Evolutionary conservation across 495 filamentous ascomycete species (phyloP), one percentile per base, ranked within the genome.

Genomic region (Penicillium flavigenum): DNA sequence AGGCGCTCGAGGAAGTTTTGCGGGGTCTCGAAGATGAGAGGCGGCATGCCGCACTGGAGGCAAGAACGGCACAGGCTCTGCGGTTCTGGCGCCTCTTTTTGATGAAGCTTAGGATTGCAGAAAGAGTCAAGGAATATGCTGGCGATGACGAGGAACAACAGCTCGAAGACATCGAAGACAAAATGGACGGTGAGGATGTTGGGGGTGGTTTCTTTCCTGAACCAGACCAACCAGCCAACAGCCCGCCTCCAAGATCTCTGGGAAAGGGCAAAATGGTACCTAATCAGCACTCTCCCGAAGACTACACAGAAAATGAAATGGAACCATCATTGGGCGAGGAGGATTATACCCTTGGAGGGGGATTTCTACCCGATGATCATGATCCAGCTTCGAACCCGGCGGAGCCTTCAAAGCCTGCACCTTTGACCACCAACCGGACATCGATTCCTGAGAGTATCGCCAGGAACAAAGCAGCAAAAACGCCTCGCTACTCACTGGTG

Each of bases 51-150:
- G 83, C 86, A 55, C 71, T 81, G 38, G 81, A 86, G 51, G 73
- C 72, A 51, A 81, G 80, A 64, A 77, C 74, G 29, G 69, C 72
- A 6, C 78, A 81, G 63, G 83, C 83, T 20, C 72, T 96, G 63
- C 79, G 79, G 56, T 67, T 87, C 66, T 98, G 94, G 94, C 86
- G 83, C 58, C 72, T 84, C 22, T 88, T 96, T 26, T 71, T 96
- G 66, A 77, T 87, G 53, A 89, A 79, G 31, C 69, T 98, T 62
- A 80, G 90, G 53, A 91, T 98, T 54, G 78, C 85, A 49, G 83
- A 95, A 72, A 82, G 91, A 55, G 83, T 97, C 8, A 83, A 81
- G 53, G 76, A 69, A 5, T 89, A 89, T 67, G 80, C 76, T 2
- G 69, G 76, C 50, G 82, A 85, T 54, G 83, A 79, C 6, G 79